Evolutionary conservation across 352 stramenopile species (phyloP).

Genomic region (Phytophthora citricola): DNA sequence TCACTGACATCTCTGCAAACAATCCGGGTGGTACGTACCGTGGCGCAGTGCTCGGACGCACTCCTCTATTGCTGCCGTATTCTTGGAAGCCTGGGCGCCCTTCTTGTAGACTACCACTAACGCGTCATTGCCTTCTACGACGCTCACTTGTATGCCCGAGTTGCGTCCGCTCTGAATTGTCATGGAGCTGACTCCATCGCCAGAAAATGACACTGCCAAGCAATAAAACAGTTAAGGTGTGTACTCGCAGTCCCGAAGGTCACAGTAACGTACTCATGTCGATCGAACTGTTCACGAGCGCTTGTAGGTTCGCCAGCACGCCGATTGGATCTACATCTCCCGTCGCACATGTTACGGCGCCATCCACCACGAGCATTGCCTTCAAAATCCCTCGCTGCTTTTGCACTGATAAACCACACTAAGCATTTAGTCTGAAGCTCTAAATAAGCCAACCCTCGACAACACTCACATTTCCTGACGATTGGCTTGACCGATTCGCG

Average conservation of each 20-base stretch:
- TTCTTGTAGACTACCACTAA: constrained; percentile 92
- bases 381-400: constrained; percentile 89
- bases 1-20: not conserved
- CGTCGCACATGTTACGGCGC: constrained; percentile 81
- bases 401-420: constrained; percentile 63
- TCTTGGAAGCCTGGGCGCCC: constrained; percentile 61
- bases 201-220: constrained; percentile 78
- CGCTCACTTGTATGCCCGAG: constrained; percentile 88
- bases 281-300: constrained; percentile 82
- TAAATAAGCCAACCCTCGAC: not conserved
- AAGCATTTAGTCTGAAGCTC: constrained; percentile 6
- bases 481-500: constrained; percentile 87
- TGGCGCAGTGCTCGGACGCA: constrained; percentile 80
- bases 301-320: constrained; percentile 90
- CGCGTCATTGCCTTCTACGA: constrained; percentile 78
- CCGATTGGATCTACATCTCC: constrained; percentile 91
- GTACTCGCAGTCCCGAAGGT: not conserved
- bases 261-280: constrained; percentile 80
- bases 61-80: constrained; percentile 82
- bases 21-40: constrained; percentile 45
- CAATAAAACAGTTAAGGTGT: constrained; percentile 9
- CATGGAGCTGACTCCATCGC: constrained; percentile 82
- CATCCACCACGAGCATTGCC: constrained; percentile 90
- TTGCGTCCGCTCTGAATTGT: constrained; percentile 89
- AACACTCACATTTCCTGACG: constrained; percentile 75